phyloP scores from a whole-genome alignment of 495 filamentous ascomycete species.

The Choiromyces venosus region DNA sequence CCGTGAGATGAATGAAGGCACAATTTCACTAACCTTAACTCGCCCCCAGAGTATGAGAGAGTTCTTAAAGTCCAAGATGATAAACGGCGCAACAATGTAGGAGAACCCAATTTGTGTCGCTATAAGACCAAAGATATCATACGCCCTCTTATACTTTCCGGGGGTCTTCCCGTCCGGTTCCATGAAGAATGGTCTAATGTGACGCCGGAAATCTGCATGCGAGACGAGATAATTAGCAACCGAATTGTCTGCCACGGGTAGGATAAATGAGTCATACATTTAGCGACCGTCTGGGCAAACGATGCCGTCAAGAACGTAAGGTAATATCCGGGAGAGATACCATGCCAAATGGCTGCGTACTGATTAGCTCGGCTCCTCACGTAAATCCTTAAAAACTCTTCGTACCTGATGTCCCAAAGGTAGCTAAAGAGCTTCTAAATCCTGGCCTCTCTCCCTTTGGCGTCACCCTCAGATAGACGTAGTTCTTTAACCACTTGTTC shows the following conservation, averaged over 20 bases:
- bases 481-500: conserved; percentile 93
- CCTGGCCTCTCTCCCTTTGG: conserved; percentile 94
- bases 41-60: conserved; percentile 70
- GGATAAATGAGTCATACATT: conserved; percentile 57
- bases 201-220: conserved; percentile 72
- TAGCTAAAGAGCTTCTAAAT: conserved; percentile 89
- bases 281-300: conserved; percentile 86
- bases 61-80: conserved; percentile 63
- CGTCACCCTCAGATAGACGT: conserved; percentile 90
- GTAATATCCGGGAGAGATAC: conserved; percentile 96
- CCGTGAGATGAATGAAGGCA: background rate
- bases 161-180: conserved; percentile 59
- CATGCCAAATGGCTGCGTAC: conserved; percentile 78
- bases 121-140: conserved; percentile 75
- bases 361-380: background rate
- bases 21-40: conserved; percentile 45
- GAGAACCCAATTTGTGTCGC: conserved; percentile 76
- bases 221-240: background rate
- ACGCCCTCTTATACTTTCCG: conserved; percentile 69
- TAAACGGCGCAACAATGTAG: conserved; percentile 76
- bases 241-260: background rate
- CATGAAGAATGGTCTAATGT: conserved; percentile 89
- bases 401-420: conserved; percentile 62
- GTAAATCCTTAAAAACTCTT: background rate
- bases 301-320: conserved; percentile 80